Evolutionary conservation across 371 early-diverging fungal genomes (phyloP), one percentile per base, ranked within the genome.

Genomic region (Massospora cicadina): DNA sequence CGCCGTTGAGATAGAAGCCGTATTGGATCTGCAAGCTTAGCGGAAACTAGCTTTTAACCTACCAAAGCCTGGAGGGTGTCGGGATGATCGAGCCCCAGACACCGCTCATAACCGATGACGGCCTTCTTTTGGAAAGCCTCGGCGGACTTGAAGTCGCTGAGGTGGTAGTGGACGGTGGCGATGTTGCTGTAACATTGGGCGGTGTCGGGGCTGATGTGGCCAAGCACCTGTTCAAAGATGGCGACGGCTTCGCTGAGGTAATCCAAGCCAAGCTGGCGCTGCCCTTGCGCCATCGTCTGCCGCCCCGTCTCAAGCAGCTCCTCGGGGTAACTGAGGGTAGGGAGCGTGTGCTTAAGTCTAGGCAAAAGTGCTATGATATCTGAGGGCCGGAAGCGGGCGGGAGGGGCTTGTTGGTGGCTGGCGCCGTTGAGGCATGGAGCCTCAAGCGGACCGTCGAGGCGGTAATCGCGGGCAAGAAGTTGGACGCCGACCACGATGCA

Each of bases 41-140:
- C n/a, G 60, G 54, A 56, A 33, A 27, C 58, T 25, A 21, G 23
- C 53, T 53, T 54, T 2, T 25, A 32, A 25, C 76, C 74, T 76
- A 90, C 80, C 76, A 91, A 95, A 73, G 87, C 85, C 75, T 90
- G 89, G 62, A 92, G 70, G 1, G 95, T 91, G 68, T 91, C 90
- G 27, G 89, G 83, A 55, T 87, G 81, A 71, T 95, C 96, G 26
- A 91, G 72, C 31, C 96, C 96, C 57, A 75, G 73, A 0, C 89
- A 86, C 66, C 93, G 79, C 70, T 95, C 96, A 2, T 82, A 76
- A 56, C 89, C 81, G 62, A 93, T 80, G 33, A 92, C 86, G 0
- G 93, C 91, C 75, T 89, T 87, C 56, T 87, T 84, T 74, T 91
- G 91, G 67, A 84, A 83, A 65, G 83, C 85, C 26, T 83, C 74